Base-by-base conservation (phyloP, 2,329 filamentous ascomycete species). In the Aspergillus fijiensis region DNA sequence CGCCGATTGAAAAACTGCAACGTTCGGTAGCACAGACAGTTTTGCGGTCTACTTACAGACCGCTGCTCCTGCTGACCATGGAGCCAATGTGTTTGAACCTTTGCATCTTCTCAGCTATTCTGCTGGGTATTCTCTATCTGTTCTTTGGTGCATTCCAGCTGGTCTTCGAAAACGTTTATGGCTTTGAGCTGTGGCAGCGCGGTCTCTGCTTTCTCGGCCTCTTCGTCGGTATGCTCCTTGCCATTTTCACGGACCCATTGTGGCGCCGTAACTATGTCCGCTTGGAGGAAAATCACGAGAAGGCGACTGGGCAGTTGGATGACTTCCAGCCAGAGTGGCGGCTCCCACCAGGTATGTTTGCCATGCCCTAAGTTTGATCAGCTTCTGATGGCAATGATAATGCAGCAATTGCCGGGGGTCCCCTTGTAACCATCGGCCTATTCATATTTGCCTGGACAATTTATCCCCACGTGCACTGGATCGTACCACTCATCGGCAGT, bases 391-490 rank as follows among this genome's bases (percentile, higher is more conserved):
- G 61, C 49, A 58, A 57, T 14, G 5, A 27, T 52, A 25, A 39
- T 53, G 39, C 47, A 77, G 77, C 87, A 21, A 89, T 93, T 55
- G 73, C 82, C 7, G 94, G 93, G n/a, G 87, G 87, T 0, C 76
- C 92, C 49, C 76, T 96, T 10, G 91, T 95, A 33, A 91, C 92
- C 5, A 80, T 90, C 58, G 91, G 91, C 6, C 78, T 98, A 16
- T 96, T 97, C 75, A 89, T 91, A 77, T 96, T 96, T 76, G 92
- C 87, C 9, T 96, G 92, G 90, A 92, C 90, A 4, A 89, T 89
- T 14, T 93, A 88, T 73, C 75, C 87, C 54, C 65, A 73, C 2
- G 84, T 96, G 52, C 89, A 91, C 76, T 94, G 87, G 87, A 89
- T 91, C 62, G 82, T 87, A 50, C 88, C 89, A 27, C 88, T 92